Evolutionary conservation across 257 asterid genomes (phyloP).

Genomic region (Lycium barbarum): DNA sequence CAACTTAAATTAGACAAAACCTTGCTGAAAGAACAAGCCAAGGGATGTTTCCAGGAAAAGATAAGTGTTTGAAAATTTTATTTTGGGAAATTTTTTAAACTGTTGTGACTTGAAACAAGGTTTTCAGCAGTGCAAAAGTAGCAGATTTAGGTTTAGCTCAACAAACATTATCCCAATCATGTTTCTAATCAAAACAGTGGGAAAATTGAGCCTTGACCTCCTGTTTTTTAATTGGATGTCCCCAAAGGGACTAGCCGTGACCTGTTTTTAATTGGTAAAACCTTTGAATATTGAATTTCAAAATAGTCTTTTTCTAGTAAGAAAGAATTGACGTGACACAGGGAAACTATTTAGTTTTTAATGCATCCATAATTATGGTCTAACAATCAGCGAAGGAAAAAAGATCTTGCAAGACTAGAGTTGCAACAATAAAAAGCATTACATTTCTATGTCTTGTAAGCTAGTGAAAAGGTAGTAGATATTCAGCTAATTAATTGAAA

Average conservation of each 20-base stretch:
- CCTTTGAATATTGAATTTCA: not conserved
- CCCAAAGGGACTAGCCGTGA: not conserved
- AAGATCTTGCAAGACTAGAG: not conserved
- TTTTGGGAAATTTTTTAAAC: too few species aligned
- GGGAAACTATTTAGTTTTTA: not conserved
- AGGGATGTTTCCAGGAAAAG: too few species aligned
- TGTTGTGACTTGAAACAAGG: too few species aligned
- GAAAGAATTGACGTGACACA: conserved; percentile 3
- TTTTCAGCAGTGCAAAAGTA: too few species aligned
- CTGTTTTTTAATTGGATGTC: not conserved
- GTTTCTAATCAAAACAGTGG: too few species aligned
- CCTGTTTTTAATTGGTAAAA: not conserved
- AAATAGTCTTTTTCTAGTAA: not conserved
- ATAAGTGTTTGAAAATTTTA: too few species aligned
- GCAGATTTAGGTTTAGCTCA: too few species aligned
- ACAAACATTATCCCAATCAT: too few species aligned
- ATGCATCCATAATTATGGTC: not conserved
- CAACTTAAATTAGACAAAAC: too few species aligned
- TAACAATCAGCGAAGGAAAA: not conserved
- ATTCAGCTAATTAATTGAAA: not conserved
- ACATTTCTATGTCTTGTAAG: not conserved
- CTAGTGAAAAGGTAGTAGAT: not conserved
- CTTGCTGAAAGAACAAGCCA: too few species aligned
- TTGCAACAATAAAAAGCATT: not conserved
- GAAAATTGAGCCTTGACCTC: not conserved